Evolutionary conservation across 371 early-diverging fungal species (phyloP), one percentile per base, ranked within the genome.

Genomic region (Umbelopsis sp.): DNA sequence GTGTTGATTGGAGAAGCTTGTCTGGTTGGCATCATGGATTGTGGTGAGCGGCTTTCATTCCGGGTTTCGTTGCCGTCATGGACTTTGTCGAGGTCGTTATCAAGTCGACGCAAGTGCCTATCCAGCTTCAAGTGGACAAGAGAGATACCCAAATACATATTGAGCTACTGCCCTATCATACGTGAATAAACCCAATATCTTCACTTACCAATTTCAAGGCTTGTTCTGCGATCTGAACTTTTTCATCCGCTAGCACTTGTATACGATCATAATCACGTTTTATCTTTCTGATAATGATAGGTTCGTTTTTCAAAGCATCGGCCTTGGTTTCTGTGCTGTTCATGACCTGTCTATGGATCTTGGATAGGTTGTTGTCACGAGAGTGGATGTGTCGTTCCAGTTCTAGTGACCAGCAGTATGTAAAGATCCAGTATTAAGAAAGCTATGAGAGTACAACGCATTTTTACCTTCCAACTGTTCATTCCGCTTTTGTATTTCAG

Each of bases 171-270:
- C 1, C 32, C 0, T 10, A 16, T 12, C 18, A 32, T 0, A 2
- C 9, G 37, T 35, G 35, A 10, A 25, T 53, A 0, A 18, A 16
- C 3, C 22, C 14, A 14, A 4, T 57, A 11, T 3, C 22, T 20
- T 25, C 41, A 50, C 50, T 69, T 76, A 75, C 82, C 66, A 83
- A 57, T 64, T 73, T 74, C n/a, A 83, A 68, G 2, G 83, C 80
- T 25, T 80, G 76, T 69, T 83, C 79, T 20, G 80, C 77, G n/a
- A 83, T 68, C n/a, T 76, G 65, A 4, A 83, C 75, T 48, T 80
- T 57, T 57, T 83, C 83, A 14, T 71, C 70, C 14, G 83, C 79
- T 2, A 83, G 69, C 50, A 73, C 75, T 48, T 80, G 73, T n/a
- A 83, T 51, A 65, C 75, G 77, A 63, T 77, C 75, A 46, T 76